Evolutionary conservation across 2,329 filamentous ascomycete genomes (phyloP), one percentile per base, ranked within the genome.

Genomic region (Nakataea oryzae): DNA sequence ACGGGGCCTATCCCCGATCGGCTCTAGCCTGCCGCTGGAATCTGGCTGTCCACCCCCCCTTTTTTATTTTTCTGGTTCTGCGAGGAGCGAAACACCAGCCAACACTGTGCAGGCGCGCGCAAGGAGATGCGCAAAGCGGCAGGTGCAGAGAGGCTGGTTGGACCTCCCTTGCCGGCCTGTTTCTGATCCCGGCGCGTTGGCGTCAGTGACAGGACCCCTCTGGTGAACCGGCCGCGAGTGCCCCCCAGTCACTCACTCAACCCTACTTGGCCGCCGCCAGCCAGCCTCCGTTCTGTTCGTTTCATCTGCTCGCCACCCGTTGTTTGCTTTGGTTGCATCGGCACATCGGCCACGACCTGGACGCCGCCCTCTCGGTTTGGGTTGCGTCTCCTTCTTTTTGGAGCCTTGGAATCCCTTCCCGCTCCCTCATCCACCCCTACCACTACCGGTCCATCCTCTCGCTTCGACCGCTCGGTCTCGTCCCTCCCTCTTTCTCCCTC

Each of bases 231-330:
- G 24, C 41, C 41, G 21, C 2, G 14, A 21, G 34, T 47, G 14
- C 14, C 14, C 34, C 34, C 34, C 34, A 47, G 64, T 66, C 67
- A 60, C 24, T 26, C 57, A n/a, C n/a, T n/a, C n/a, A n/a, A n/a
- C n/a, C n/a, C n/a, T n/a, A 58, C 54, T 12, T 29, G n/a, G 24
- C 17, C 41, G 41, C 24, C 41, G 41, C 24, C 41, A 50, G 24
- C 41, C 41, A 50, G 41, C 41, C 65, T 65, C 56, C 66, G 62
- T 66, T 65, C 56, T 65, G 62, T 66, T 69, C 66, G 66, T 69
- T 70, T 69, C 69, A 69, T 61, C 64, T 66, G 67, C 62, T 66
- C 67, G 68, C 67, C 62, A 62, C 61, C 59, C 21, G 6, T 27
- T 26, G n/a, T 56, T 56, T 54, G 28, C 57, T 62, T 61, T 66